Conservation (phyloP, 805 yeast genomes). For the Lachancea nothofagi region DNA sequence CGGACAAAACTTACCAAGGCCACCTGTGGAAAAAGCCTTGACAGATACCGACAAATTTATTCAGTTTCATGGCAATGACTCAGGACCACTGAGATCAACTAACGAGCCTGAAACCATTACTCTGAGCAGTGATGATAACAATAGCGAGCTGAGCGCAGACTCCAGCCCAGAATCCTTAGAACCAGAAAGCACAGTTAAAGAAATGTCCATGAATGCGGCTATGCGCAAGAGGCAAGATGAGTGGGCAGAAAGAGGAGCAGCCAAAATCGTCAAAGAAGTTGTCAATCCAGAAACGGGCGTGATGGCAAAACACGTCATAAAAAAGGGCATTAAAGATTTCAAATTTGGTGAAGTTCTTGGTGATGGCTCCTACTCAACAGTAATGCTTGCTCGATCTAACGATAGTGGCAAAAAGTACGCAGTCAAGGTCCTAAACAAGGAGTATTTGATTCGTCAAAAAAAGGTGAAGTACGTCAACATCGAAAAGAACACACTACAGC, state of each 20-base stretch:
- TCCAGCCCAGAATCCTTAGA: slow-evolving; percentile 1
- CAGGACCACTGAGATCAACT: slow-evolving; percentile 3
- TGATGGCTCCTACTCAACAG: slow-evolving; percentile 95
- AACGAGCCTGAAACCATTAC: slow-evolving; percentile 7
- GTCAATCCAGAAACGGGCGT: slow-evolving; percentile 44
- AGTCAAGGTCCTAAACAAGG: slow-evolving; percentile 67
- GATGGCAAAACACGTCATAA: slow-evolving; percentile 45
- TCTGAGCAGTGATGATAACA: slow-evolving; percentile 7
- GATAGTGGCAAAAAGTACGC: slow-evolving; percentile 69
- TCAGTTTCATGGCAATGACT: slow-evolving; percentile 14
- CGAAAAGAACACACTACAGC: slow-evolving; percentile 72
- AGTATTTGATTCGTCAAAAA: slow-evolving; percentile 73
- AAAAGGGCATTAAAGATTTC: slow-evolving; percentile 70
- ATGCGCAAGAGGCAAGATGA: slow-evolving; percentile 34
- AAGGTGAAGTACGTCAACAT: slow-evolving; percentile 81
- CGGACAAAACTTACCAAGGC: slow-evolving; percentile 8
- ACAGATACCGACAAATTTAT: slow-evolving; percentile 32
- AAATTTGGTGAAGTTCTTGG: slow-evolving; percentile 86
- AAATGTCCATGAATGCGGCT: slow-evolving; percentile 9
- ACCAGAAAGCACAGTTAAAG: slow-evolving; percentile 2
- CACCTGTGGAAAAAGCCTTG: slow-evolving; percentile 26
- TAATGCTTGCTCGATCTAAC: slow-evolving; percentile 78
- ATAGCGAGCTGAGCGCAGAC: slow-evolving; percentile 1
- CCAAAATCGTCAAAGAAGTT: slow-evolving; percentile 43
- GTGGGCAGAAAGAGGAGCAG: slow-evolving; percentile 59